Base-by-base conservation (phyloP, 106 monocot species). In the Apostasia shenzhenica region DNA sequence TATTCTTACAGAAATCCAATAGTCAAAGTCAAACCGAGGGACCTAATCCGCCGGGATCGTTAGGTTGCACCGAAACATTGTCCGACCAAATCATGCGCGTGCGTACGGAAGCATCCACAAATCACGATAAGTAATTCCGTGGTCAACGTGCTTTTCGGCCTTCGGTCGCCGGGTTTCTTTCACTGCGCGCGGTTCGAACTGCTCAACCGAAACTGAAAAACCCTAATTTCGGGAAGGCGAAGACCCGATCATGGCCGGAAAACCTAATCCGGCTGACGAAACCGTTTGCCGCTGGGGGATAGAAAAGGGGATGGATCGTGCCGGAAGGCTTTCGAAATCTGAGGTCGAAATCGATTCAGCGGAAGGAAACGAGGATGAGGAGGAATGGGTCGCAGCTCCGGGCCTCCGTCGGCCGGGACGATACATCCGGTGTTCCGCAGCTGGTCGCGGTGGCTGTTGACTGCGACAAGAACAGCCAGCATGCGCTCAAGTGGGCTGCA, bases 401-500 rank as follows among this genome's bases (percentile, higher is more conserved):
- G 13, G 46, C 55, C 8, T 14, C 12, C 46, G 67, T 48, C 60
- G 41, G 14, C 9, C 45, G 41, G 54, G 39, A 41, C 1, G 41
- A 44, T 43, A 42, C 26, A 10, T 2, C 39, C 69, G 55, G 11
- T 2, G 37, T 12, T 8, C 51, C 14, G 10, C 75, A 75, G 62
- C 10, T 79, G 59, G 84, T 81, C 71, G 85, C 74, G 13, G 88
- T 89, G 46, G 88, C 88, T 3, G 55, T 89, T 55, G 85, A 82
- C 41, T 10, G 39, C 13, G 82, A 77, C 65, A 80, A 75, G 79
- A 85, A 58, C 71, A 89, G 88, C 81, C 88, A 89, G 70, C 76
- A 89, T 61, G 88, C 88, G 40, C 82, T 89, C 41, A 85, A 79
- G 52, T 89, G 88, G 88, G 88, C 88, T 13, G 88, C 82, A 8